These are phyloP conservation scores for Dorcoceras hygrometricum DNA, from an alignment of 257 asterid species.

Conservation along the genomic window DNA sequence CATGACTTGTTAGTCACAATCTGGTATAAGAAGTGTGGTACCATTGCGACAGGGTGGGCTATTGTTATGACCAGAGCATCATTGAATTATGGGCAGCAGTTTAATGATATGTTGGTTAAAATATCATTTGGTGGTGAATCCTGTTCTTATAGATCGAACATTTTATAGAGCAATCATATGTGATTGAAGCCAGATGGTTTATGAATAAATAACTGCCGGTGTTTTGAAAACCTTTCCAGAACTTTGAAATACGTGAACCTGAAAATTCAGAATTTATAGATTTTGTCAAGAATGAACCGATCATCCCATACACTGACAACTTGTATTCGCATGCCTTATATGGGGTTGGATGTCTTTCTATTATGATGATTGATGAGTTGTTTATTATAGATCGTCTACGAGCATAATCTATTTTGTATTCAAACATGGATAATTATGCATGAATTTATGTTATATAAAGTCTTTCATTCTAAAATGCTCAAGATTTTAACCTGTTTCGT, in stretches of 20 bases:
- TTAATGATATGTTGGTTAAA: not conserved
- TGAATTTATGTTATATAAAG: too few relatives aligned
- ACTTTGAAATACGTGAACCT: not conserved
- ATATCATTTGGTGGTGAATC: not conserved
- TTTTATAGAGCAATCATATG: too few relatives aligned
- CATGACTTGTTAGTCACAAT: not conserved
- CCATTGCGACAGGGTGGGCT: not conserved
- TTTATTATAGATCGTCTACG: constrained; percentile 12
- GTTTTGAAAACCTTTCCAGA: not conserved
- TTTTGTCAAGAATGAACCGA: not conserved
- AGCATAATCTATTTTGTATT: not conserved
- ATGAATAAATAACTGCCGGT: not conserved
- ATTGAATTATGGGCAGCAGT: not conserved
- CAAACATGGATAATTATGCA: not conserved
- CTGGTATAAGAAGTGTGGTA: not conserved
- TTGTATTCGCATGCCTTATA: not conserved
- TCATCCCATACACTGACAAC: not conserved
- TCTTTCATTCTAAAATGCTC: too few relatives aligned
- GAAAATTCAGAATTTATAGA: not conserved
- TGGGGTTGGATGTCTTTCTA: too few relatives aligned
- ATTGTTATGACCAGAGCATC: not conserved
- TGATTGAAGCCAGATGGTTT: not conserved
- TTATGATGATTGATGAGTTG: too few relatives aligned
- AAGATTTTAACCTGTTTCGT: too few relatives aligned
- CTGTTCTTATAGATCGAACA: too few relatives aligned